Base-by-base conservation (phyloP, 805 yeast species). In the Saccharomycopsis sp. region DNA sequence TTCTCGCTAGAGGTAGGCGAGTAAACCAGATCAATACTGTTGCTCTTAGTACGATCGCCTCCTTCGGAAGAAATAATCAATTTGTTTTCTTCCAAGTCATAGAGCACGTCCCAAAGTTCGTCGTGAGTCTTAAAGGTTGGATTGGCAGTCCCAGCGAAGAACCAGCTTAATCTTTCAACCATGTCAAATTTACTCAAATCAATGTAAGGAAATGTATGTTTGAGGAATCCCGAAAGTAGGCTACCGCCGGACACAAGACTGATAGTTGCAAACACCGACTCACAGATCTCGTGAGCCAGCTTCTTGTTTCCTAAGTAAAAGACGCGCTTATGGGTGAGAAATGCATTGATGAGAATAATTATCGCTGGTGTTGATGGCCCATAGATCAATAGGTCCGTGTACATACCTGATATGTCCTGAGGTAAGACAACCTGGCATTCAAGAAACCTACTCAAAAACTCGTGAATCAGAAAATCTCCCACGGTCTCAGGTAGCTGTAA, bases 121-220 rank as follows among this genome's bases (percentile, higher is more conserved):
- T 81, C 81, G 61, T 80, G 81, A 51, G 73, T 67, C 62, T 78
- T 78, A 69, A 81, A 81, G 50, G 83, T 80, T 4, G 85, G 83
- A 66, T 82, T 81, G 58, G 81, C 80, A 37, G 83, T 82, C 15
- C 86, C 86, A 1, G 85, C 86, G 60, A 81, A 69, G 64, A 69
- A 81, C 15, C 82, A 79, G 12, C 73, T 76, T 53, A 81, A 75
- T 53, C 72, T 69, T 53, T 75, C 73, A 59, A 82, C 69, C 9
- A 79, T 71, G 59, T 79, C 83, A 23, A 79, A 77, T 59, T 80
- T 79, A 23, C 81, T 76, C 18, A 81, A 77, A 62, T 82, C 85
- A 2, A 81, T 73, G 54, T 81, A 78, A 1, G 86, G 86, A 64
- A 80, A 82, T 23, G 81, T 71, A 55, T 77, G 75, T 57, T 76